Evolutionary conservation across 176 grass and related monocot genomes (phyloP), one percentile per base, ranked within the genome.

Genomic region (Stipa capillata): DNA sequence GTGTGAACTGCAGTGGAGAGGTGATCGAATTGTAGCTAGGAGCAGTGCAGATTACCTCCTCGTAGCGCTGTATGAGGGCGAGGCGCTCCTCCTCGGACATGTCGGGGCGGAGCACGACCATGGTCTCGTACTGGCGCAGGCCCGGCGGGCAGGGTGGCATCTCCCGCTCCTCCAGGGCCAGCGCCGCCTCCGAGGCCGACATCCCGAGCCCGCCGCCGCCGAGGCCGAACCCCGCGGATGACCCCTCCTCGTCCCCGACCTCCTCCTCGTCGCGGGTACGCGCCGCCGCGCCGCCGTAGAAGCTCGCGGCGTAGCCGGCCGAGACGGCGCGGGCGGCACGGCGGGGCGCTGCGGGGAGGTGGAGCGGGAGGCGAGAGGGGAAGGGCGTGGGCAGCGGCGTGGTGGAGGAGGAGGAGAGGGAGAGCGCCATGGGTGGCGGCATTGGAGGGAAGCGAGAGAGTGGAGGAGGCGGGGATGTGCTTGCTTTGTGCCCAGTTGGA

Each of bases 51-150:
- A 56, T 47, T 79, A 95, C 92, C 96, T 99, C 92, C 82, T 99
- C 96, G 65, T 94, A 95, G 61, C 90, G 90, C 88, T 99, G 96
- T 65, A 94, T 91, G 66, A 98, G 85, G 12, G 85, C 85, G 28
- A 99, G 84, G n/a, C 92, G 96, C 88, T 99, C 88, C 87, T 95
- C 96, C 92, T 99, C 96, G 17, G 90, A 90, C 85, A 99, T 91
- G 85, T 99, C 96, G 65, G 92, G 96, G 1, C 92, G 85, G 51
- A 99, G 92, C 69, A 99, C 88, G 6, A 91, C 85, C 87, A 91
- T 99, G 90, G 85, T 85, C 85, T 99, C 96, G 69, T 95, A 99
- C 84, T 84, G 90, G 37, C 96, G 88, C 43, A 94, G 89, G 23
- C 96, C 96, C 0, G 96, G 96, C 5, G 96, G 92, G 90, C 96